phyloP scores from a whole-genome alignment of 2,329 filamentous ascomycete species.

The Calonectria pauciramosa region DNA sequence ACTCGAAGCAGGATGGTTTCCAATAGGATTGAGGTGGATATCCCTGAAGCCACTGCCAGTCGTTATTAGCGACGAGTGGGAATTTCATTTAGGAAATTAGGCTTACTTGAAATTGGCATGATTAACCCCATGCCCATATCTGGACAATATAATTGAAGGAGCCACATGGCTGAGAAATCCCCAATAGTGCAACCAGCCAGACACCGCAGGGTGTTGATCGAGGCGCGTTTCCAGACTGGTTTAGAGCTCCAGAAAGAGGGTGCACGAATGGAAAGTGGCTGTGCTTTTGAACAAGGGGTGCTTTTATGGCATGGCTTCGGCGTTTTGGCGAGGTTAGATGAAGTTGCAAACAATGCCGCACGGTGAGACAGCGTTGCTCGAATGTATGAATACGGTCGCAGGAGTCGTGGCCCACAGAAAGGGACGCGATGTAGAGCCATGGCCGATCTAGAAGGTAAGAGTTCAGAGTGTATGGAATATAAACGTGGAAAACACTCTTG shows the following conservation, averaged over 20 bases:
- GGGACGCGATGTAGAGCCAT: not conserved
- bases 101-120: conserved; percentile 66
- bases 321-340: not conserved
- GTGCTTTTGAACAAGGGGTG: not conserved
- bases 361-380: not conserved
- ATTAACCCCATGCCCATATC: conserved; percentile 61
- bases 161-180: conserved; percentile 71
- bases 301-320: not conserved
- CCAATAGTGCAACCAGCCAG: conserved; percentile 67
- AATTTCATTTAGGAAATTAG: not conserved
- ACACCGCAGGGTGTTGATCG: conserved; percentile 68
- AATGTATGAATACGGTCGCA: not conserved
- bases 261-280: not conserved
- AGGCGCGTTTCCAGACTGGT: conserved; percentile 62
- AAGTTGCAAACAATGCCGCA: not conserved
- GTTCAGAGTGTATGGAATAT: not conserved
- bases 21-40: conserved; percentile 65
- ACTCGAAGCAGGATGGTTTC: conserved; percentile 65
- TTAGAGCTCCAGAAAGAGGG: conserved; percentile 50
- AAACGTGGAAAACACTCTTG: not conserved
- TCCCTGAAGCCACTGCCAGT: conserved; percentile 62
- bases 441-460: not conserved
- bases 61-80: not conserved
- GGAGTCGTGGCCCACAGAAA: not conserved
- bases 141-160: conserved; percentile 62